These are phyloP conservation scores for Ramaria sp. DNA, from an alignment of 768 basidiomycete genomes.

Conservation along the genomic window DNA sequence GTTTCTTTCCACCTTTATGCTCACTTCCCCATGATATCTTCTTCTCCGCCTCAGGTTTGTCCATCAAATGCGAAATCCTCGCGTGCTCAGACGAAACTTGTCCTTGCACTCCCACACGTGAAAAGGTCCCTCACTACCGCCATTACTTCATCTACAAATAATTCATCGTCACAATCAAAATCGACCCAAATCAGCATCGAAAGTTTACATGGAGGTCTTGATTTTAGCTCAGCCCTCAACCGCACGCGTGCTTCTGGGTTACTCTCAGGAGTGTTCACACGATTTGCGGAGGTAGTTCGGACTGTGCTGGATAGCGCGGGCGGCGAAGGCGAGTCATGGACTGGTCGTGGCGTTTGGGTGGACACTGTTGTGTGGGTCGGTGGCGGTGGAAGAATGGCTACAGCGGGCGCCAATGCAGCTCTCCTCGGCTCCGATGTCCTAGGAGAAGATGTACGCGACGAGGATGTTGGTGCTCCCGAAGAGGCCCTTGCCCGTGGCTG, in stretches of 20 bases:
- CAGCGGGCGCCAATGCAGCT: constrained; percentile 9
- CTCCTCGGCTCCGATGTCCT: constrained; percentile 12
- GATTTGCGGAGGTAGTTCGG: constrained; percentile 11
- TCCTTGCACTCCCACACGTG: constrained; percentile 87
- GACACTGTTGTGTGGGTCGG: constrained; percentile 19
- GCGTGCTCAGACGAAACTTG: constrained; percentile 89
- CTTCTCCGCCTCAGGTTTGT: constrained; percentile 54
- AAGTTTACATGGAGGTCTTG: constrained; percentile 86
- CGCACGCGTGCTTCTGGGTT: constrained; percentile 26
- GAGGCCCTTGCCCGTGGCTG: constrained; percentile 17
- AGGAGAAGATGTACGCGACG: constrained; percentile 17
- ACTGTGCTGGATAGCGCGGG: constrained; percentile 9
- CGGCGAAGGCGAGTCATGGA: constrained; percentile 8
- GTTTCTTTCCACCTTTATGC: not conserved
- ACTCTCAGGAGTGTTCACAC: constrained; percentile 11
- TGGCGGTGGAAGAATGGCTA: constrained; percentile 14
- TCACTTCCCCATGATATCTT: constrained; percentile 17
- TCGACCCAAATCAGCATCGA: constrained; percentile 40
- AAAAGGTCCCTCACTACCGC: constrained; percentile 90
- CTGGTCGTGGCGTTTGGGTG: constrained; percentile 13
- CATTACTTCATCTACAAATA: constrained; percentile 45
- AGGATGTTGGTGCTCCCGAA: constrained; percentile 16
- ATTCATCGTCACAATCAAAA: not conserved
- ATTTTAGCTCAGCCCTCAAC: constrained; percentile 69
- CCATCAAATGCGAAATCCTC: constrained; percentile 50